Evolutionary conservation across 345 rosid genomes (phyloP).

Genomic region (Conringia planisiliqua): DNA sequence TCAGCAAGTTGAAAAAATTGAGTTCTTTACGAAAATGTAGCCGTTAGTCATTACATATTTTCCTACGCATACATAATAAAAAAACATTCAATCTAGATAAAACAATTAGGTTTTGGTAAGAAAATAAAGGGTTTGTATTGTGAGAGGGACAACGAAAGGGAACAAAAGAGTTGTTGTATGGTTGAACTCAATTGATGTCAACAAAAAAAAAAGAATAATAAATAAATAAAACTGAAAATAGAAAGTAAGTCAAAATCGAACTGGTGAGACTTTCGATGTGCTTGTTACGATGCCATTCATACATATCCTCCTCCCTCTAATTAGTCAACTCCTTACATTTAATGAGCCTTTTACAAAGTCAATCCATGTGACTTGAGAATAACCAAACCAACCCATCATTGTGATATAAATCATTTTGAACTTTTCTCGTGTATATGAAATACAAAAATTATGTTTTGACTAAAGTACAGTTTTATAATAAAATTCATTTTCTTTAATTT

Average conservation of each 20-base stretch:
- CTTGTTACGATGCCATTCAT: constrained; percentile 11
- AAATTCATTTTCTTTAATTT: too few species aligned
- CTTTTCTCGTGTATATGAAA: background rate
- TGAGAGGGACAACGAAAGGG: constrained; percentile 4
- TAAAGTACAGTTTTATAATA: too few species aligned
- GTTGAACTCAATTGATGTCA: constrained; percentile 35
- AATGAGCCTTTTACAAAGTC: constrained; percentile 24
- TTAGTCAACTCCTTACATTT: constrained; percentile 30
- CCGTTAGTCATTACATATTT: background rate
- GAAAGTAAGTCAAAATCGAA: constrained; percentile 22
- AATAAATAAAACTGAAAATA: background rate
- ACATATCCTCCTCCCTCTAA: constrained; percentile 1
- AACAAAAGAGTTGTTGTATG: constrained; percentile 31
- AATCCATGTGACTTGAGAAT: constrained; percentile 20
- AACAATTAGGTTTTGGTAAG: background rate
- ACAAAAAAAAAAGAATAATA: background rate
- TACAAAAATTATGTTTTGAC: background rate
- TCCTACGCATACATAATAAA: background rate
- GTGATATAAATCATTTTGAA: background rate
- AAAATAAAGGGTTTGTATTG: background rate
- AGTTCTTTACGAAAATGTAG: background rate
- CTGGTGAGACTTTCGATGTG: constrained; percentile 24
- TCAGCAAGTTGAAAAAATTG: background rate
- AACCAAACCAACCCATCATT: background rate
- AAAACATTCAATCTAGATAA: background rate